phyloP scores from a whole-genome alignment of 306 rosid species.

The Acacia crassicarpa region DNA sequence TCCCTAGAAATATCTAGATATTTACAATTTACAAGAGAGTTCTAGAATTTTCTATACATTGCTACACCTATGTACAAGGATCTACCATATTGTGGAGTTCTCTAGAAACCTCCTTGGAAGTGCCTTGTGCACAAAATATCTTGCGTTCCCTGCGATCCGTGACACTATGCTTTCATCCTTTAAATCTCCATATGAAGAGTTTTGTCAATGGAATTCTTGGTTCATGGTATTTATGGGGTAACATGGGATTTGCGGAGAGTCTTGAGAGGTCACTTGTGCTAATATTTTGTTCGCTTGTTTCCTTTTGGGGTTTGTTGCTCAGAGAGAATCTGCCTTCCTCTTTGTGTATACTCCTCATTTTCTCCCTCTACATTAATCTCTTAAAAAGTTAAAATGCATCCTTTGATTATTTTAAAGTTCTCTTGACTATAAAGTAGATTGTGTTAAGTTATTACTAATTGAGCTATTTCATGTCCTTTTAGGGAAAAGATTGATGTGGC shows the following conservation, averaged over 20 bases:
- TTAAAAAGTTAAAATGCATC: slow-evolving; percentile 11
- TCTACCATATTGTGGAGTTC: too few relatives aligned
- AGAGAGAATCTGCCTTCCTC: slow-evolving; percentile 3
- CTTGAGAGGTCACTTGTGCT: slow-evolving; percentile 9
- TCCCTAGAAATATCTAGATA: too few relatives aligned
- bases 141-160: too few relatives aligned
- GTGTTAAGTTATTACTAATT: slow-evolving; percentile 23
- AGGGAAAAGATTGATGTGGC: slow-evolving; percentile 92
- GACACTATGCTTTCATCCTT: background rate
- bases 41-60: too few relatives aligned
- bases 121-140: too few relatives aligned
- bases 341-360: slow-evolving; percentile 1
- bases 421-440: slow-evolving; percentile 12
- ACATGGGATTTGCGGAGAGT: slow-evolving; percentile 15
- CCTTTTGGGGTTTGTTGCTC: background rate
- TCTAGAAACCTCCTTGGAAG: too few relatives aligned
- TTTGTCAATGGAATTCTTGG: background rate
- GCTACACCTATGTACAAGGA: too few relatives aligned
- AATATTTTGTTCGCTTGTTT: background rate
- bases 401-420: background rate
- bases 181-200: background rate
- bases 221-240: background rate
- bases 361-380: background rate
- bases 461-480: slow-evolving; percentile 31
- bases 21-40: too few relatives aligned